Conservation (phyloP, 805 yeast genomes). For the Teunomyces stri region DNA sequence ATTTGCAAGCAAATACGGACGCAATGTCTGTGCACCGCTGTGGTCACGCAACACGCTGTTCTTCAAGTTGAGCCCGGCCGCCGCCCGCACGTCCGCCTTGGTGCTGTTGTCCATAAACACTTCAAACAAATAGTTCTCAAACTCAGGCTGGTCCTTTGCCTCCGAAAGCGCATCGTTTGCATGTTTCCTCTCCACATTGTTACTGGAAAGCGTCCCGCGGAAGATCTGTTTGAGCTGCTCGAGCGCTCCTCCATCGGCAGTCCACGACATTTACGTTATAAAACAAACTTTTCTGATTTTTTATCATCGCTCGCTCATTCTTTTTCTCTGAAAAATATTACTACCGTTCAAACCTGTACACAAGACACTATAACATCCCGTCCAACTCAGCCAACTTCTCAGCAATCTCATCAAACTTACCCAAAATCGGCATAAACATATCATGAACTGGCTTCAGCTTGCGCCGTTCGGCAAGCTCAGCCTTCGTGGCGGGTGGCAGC, state of each 20-base stretch:
- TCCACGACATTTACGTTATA: conserved; percentile 51
- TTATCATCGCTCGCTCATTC: background rate
- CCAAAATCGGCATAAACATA: conserved; percentile 57
- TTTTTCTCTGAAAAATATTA: background rate
- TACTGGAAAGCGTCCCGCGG: conserved; percentile 66
- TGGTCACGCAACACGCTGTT: conserved; percentile 50
- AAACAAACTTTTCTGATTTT: too few species aligned
- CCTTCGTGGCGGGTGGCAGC: conserved; percentile 8
- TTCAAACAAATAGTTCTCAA: conserved; percentile 74
- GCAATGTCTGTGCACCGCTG: background rate
- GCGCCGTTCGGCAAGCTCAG: conserved; percentile 17
- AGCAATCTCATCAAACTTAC: conserved; percentile 44
- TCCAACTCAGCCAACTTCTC: conserved; percentile 40
- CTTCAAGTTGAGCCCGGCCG: conserved; percentile 85
- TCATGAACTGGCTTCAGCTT: conserved; percentile 43
- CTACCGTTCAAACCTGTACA: background rate
- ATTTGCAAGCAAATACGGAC: conserved; percentile 37
- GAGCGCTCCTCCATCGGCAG: conserved; percentile 60
- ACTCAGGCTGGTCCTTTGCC: conserved; percentile 71
- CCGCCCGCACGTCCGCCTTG: conserved; percentile 66
- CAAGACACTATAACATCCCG: conserved; percentile 11
- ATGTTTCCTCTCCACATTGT: conserved; percentile 49
- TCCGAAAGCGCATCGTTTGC: conserved; percentile 74
- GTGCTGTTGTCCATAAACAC: conserved; percentile 57
- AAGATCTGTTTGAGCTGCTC: conserved; percentile 65